Percentiles rank a stretch among this genome's conserved stretches.
phyloP scores from a whole-genome alignment of 805 yeast species.

The Nakazawaea ernobii region DNA sequence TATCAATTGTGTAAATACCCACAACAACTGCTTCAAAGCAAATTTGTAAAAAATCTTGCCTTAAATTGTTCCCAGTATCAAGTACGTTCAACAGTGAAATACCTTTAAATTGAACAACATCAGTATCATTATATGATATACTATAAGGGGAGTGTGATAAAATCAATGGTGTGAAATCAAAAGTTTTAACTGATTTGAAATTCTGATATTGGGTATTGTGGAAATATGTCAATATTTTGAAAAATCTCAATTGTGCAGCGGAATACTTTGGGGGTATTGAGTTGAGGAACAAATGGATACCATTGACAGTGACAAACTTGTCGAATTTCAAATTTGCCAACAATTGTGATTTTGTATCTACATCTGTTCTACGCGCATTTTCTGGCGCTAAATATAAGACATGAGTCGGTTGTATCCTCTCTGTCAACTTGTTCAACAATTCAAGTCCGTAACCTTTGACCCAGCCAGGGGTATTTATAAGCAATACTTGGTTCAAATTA shows the following conservation, averaged over 20 bases:
- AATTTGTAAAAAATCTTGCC: slow-evolving; percentile 26
- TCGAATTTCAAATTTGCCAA: slow-evolving; percentile 20
- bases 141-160: slow-evolving; percentile 32
- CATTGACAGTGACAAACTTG: slow-evolving; percentile 26
- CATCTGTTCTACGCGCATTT: slow-evolving; percentile 16
- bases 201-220: slow-evolving; percentile 33
- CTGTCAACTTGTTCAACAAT: slow-evolving; percentile 45
- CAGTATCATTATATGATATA: slow-evolving; percentile 24
- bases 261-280: slow-evolving; percentile 29
- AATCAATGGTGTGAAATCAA: slow-evolving; percentile 37
- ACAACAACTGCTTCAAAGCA: slow-evolving; percentile 36
- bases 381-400: slow-evolving; percentile 48
- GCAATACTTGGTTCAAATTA: slow-evolving; percentile 30
- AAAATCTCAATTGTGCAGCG: slow-evolving; percentile 45
- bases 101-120: slow-evolving; percentile 20
- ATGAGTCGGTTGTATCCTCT: slow-evolving; percentile 44
- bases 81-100: slow-evolving; percentile 29
- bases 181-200: slow-evolving; percentile 13
- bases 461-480: slow-evolving; percentile 89
- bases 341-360: slow-evolving; percentile 26
- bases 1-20: slow-evolving; percentile 29
- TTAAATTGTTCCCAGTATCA: slow-evolving; percentile 25
- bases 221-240: slow-evolving; percentile 47
- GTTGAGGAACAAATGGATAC: slow-evolving; percentile 19
- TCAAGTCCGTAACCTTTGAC: slow-evolving; percentile 80